Evolutionary conservation across 2,329 filamentous ascomycete species (phyloP).

Genomic region (Claviceps pusilla): DNA sequence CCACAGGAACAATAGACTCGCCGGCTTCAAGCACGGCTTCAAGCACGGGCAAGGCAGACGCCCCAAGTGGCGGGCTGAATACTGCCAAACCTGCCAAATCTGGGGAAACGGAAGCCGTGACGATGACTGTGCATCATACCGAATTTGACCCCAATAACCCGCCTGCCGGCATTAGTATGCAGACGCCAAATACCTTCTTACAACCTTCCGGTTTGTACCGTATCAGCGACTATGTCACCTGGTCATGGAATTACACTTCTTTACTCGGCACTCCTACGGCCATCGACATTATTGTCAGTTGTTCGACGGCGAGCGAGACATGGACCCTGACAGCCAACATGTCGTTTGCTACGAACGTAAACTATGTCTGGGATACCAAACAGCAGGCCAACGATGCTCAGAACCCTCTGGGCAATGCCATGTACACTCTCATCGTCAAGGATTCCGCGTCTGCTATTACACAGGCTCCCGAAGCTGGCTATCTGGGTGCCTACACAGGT

Average conservation of each 20-base stretch:
- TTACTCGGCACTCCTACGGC: constrained; percentile 43
- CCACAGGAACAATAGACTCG: constrained; percentile 6
- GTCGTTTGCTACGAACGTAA: constrained; percentile 35
- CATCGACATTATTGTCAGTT: constrained; percentile 44
- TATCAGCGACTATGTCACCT: constrained; percentile 44
- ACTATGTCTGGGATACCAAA: constrained; percentile 44
- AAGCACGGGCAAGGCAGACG: constrained; percentile 5
- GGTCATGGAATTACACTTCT: constrained; percentile 52
- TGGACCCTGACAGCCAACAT: constrained; percentile 51
- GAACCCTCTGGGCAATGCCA: constrained; percentile 33
- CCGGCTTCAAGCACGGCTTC: background rate
- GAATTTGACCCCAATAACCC: constrained; percentile 31
- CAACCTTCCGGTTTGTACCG: constrained; percentile 39
- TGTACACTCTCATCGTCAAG: constrained; percentile 48
- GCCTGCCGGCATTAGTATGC: constrained; percentile 37
- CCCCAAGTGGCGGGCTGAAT: constrained; percentile 25
- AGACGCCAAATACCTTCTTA: constrained; percentile 31
- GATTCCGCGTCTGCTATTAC: constrained; percentile 39
- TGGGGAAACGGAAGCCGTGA: constrained; percentile 11
- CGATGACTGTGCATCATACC: constrained; percentile 19
- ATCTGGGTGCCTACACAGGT: constrained; percentile 32
- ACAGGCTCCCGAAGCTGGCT: constrained; percentile 38
- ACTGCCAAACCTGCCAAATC: constrained; percentile 18
- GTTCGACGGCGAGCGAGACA: constrained; percentile 33
- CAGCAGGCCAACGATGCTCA: constrained; percentile 30